Percentiles rank a stretch among this genome's conserved stretches.
phyloP scores from a whole-genome alignment of 768 basidiomycete species.

The Leucogyrophana mollusca region DNA sequence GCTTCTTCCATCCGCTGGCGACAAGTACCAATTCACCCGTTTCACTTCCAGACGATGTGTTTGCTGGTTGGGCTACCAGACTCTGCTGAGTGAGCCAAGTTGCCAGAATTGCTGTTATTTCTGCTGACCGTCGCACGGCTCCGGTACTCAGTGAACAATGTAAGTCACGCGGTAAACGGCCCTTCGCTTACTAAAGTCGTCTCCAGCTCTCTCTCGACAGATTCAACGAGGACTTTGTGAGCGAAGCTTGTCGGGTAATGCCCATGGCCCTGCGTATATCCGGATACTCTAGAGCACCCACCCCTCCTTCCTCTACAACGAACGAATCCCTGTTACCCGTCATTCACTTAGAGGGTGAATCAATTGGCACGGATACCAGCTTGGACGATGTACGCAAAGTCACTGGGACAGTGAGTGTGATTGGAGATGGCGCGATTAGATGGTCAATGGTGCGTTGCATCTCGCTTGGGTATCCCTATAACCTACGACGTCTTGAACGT shows the following conservation, averaged over 20 bases:
- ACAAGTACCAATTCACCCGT: too few species aligned
- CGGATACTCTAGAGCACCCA: slow-evolving; percentile 33
- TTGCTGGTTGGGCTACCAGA: slow-evolving; percentile 60
- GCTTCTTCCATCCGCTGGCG: too few species aligned
- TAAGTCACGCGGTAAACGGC: slow-evolving; percentile 10
- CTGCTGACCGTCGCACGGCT: too few species aligned
- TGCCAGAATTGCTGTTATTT: neutral
- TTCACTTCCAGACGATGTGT: slow-evolving; percentile 43
- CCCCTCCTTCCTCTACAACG: slow-evolving; percentile 22
- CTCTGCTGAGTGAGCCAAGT: slow-evolving; percentile 44
- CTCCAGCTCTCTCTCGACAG: slow-evolving; percentile 22
- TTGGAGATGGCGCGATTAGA: slow-evolving; percentile 47
- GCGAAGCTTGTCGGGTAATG: slow-evolving; percentile 53
- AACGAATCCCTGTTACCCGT: slow-evolving; percentile 37
- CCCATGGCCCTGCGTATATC: slow-evolving; percentile 46
- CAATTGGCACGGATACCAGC: slow-evolving; percentile 36
- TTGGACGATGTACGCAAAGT: slow-evolving; percentile 32
- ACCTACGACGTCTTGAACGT: too few species aligned
- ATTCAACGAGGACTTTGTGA: slow-evolving; percentile 28
- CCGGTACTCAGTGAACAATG: slow-evolving; percentile 43
- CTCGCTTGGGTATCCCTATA: too few species aligned
- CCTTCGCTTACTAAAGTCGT: neutral
- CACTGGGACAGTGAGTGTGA: slow-evolving; percentile 45
- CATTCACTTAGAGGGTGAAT: slow-evolving; percentile 49
- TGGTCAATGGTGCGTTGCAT: slow-evolving; percentile 46